Evolutionary conservation across 2,329 filamentous ascomycete genomes (phyloP).

Genomic region (Phialemoniopsis sp.): DNA sequence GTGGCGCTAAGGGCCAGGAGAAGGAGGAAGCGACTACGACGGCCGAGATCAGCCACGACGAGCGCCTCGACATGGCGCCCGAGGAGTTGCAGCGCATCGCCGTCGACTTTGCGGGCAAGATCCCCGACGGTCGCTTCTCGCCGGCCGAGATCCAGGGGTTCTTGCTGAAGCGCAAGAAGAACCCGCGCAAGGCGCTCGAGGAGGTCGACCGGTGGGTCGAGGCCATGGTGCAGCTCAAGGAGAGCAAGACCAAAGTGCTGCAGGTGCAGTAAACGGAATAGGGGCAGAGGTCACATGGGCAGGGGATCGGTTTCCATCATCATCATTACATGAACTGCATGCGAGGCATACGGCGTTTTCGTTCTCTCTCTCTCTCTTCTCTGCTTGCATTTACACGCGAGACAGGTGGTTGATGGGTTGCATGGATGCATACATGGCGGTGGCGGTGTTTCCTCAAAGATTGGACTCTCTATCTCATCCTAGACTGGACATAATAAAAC

Average conservation of each 20-base stretch:
- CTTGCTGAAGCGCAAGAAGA: constrained; percentile 57
- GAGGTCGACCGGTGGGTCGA: constrained; percentile 52
- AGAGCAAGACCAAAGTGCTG: constrained; percentile 39
- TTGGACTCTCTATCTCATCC: too few relatives aligned
- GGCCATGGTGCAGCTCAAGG: constrained; percentile 45
- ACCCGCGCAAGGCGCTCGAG: constrained; percentile 47
- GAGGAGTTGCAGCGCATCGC: constrained; percentile 42
- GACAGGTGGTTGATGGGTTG: too few relatives aligned
- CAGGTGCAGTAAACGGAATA: constrained; percentile 35
- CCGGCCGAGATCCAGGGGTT: constrained; percentile 65
- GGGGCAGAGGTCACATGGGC: constrained; percentile 1
- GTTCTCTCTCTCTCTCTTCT: too few relatives aligned
- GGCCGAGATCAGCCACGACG: constrained; percentile 11
- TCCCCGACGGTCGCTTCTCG: constrained; percentile 49
- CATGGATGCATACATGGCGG: too few relatives aligned
- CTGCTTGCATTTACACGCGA: too few relatives aligned
- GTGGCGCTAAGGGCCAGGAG: constrained; percentile 8
- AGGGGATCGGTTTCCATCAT: too few relatives aligned
- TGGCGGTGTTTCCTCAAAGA: too few relatives aligned
- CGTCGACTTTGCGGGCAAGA: constrained; percentile 41
- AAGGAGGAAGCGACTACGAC: constrained; percentile 2
- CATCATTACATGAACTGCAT: too few relatives aligned
- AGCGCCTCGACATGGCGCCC: constrained; percentile 22
- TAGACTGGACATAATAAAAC: too few relatives aligned
- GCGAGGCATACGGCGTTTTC: too few relatives aligned